Conservation (phyloP, 495 filamentous ascomycete genomes). For the Lepraria neglecta region DNA sequence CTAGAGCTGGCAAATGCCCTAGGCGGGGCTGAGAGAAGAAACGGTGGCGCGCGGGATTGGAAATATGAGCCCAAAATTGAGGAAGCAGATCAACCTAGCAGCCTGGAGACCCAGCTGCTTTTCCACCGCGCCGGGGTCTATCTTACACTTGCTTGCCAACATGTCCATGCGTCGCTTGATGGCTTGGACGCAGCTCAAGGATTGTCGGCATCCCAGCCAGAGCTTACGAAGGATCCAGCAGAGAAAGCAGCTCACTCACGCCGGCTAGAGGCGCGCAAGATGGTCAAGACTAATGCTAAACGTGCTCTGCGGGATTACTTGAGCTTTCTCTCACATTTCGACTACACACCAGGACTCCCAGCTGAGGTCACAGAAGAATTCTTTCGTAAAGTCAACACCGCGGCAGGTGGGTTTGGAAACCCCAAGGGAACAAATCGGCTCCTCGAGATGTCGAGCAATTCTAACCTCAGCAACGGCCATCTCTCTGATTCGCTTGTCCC, state of each 20-base stretch:
- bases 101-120: conserved; percentile 63
- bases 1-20: conserved; percentile 41
- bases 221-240: not conserved
- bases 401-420: conserved; percentile 42
- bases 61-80: conserved; percentile 48
- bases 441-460: conserved; percentile 30
- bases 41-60: conserved; percentile 41
- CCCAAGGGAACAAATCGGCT: conserved; percentile 21
- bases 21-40: conserved; percentile 35
- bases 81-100: conserved; percentile 65
- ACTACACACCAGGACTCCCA: conserved; percentile 66
- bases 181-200: not conserved
- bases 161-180: conserved; percentile 50
- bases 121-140: conserved; percentile 74
- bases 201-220: not conserved
- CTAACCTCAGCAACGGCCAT: conserved; percentile 31
- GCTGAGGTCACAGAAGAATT: conserved; percentile 61
- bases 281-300: conserved; percentile 64
- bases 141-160: conserved; percentile 59
- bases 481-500: conserved; percentile 32
- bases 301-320: conserved; percentile 65
- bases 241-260: conserved; percentile 36
- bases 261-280: conserved; percentile 54
- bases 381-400: conserved; percentile 54
- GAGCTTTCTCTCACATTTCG: conserved; percentile 60